phyloP scores from a whole-genome alignment of 257 asterid species.

The Solanum medicagineum region DNA sequence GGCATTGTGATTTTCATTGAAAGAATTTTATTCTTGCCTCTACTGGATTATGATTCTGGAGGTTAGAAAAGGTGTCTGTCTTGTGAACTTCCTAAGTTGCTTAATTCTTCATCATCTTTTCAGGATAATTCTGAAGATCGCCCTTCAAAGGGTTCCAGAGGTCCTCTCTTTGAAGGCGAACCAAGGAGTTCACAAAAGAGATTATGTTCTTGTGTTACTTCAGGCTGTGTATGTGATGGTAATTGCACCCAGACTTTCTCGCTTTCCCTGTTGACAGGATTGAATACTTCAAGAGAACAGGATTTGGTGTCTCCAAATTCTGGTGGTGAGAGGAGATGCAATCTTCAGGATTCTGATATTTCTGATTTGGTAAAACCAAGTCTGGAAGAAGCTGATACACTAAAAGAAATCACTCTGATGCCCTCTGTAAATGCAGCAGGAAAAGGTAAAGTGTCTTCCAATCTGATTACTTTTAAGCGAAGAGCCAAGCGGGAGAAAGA shows the following conservation, averaged over 20 bases:
- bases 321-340: background rate
- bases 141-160: slow-evolving; percentile 6
- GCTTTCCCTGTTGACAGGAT: slow-evolving; percentile 1
- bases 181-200: background rate
- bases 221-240: slow-evolving; percentile 10
- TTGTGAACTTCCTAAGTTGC: background rate
- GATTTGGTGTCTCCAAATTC: background rate
- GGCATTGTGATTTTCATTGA: background rate
- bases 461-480: slow-evolving; percentile 40
- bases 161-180: slow-evolving; percentile 11
- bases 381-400: slow-evolving; percentile 10
- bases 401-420: slow-evolving; percentile 10
- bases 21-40: background rate
- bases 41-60: background rate
- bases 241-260: slow-evolving; percentile 7
- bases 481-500: slow-evolving; percentile 35
- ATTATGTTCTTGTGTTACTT: background rate
- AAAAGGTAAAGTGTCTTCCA: slow-evolving; percentile 19
- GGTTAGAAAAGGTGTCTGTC: background rate
- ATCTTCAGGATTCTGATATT: background rate
- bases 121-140: slow-evolving; percentile 9
- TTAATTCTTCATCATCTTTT: background rate
- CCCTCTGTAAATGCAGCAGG: background rate
- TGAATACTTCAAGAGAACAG: slow-evolving; percentile 6
- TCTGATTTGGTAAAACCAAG: background rate